Percentiles rank a stretch among this genome's conserved stretches.
These are phyloP conservation scores for Chimonanthus praecox DNA, from an alignment of 164 flowering plant species.

Conservation along the genomic window DNA sequence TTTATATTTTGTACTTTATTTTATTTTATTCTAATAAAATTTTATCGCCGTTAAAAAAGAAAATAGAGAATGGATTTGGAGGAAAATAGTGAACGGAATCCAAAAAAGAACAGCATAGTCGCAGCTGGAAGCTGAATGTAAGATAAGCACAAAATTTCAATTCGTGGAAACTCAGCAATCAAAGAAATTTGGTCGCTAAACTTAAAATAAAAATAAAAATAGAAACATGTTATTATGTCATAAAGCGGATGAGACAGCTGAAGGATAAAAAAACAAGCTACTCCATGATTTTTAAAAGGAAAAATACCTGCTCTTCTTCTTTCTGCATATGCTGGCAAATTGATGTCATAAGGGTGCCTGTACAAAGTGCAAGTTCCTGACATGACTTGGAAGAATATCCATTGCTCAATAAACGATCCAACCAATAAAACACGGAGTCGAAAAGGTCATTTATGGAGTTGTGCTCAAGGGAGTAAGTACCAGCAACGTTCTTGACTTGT, in stretches of 20 bases:
- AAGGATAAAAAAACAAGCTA: not conserved
- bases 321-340: constrained; percentile 75
- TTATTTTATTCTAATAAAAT: too few species aligned
- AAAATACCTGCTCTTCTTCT: constrained; percentile 83
- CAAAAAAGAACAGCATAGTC: too few species aligned
- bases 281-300: too few species aligned
- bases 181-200: too few species aligned
- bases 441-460: constrained; percentile 48
- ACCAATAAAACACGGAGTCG: constrained; percentile 32
- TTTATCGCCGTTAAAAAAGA: too few species aligned
- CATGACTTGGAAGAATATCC: constrained; percentile 22
- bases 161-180: too few species aligned
- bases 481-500: constrained; percentile 45
- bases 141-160: too few species aligned
- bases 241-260: not conserved
- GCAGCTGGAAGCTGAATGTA: too few species aligned
- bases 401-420: constrained; percentile 33
- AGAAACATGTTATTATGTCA: not conserved
- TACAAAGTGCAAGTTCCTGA: constrained; percentile 43
- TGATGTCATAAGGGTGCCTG: constrained; percentile 43
- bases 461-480: constrained; percentile 70
- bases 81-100: too few species aligned
- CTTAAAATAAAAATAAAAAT: too few species aligned
- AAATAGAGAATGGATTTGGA: too few species aligned
- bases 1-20: too few species aligned